Percentiles rank a stretch among this genome's conserved stretches.
Conservation (phyloP, 495 filamentous ascomycete genomes). For the Margaritispora aquatica region DNA sequence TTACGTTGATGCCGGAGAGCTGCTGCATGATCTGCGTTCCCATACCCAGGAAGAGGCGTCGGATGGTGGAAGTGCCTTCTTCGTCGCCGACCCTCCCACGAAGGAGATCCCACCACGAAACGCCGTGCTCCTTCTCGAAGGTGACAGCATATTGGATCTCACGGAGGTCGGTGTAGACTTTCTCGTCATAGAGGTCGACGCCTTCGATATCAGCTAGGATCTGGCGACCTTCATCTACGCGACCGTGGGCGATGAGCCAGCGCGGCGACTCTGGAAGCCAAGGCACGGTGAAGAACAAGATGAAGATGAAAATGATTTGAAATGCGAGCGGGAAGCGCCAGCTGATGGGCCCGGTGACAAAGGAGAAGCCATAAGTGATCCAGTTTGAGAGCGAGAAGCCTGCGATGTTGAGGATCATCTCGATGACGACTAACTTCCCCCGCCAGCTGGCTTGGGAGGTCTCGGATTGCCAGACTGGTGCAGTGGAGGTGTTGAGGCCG, state of each 20-base stretch:
- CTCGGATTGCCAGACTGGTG: constrained; percentile 61
- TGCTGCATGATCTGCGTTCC: constrained; percentile 1
- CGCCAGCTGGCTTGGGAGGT: constrained; percentile 51
- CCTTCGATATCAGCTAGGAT: constrained; percentile 34
- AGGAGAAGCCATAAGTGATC: constrained; percentile 53
- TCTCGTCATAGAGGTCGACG: not conserved
- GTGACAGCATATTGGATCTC: not conserved
- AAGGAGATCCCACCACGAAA: constrained; percentile 1
- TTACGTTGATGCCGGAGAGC: not conserved
- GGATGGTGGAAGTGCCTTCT: not conserved
- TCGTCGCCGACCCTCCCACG: not conserved
- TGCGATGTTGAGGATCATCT: constrained; percentile 57
- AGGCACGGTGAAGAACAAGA: constrained; percentile 29
- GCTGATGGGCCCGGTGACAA: constrained; percentile 28
- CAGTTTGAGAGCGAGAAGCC: constrained; percentile 42
- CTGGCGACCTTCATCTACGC: not conserved
- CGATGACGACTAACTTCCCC: constrained; percentile 54
- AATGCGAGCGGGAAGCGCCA: constrained; percentile 41
- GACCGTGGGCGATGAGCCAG: not conserved
- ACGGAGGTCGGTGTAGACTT: not conserved
- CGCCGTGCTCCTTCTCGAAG: constrained; percentile 1
- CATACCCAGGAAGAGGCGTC: not conserved
- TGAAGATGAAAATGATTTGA: constrained; percentile 36
- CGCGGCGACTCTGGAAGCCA: constrained; percentile 42
- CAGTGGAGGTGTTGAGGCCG: constrained; percentile 58